Evolutionary conservation across 345 rosid species (phyloP).

Genomic region (Gossypium anomalum): DNA sequence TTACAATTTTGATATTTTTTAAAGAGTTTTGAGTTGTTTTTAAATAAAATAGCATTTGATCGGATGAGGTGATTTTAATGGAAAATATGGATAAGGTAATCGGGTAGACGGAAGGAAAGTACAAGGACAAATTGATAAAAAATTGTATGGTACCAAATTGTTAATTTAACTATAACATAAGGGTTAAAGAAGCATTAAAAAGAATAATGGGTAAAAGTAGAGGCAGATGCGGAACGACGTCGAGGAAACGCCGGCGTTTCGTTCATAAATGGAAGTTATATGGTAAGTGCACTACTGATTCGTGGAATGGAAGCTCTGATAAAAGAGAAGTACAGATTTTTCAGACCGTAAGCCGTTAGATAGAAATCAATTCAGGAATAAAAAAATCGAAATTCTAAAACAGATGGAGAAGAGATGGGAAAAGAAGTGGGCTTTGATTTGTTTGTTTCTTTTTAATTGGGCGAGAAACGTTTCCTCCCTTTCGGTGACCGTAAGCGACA

Average conservation of each 20-base stretch:
- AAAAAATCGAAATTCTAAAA: slow-evolving; percentile 19
- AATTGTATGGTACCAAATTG: too few relatives aligned
- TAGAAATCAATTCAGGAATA: background rate
- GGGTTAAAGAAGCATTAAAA: too few relatives aligned
- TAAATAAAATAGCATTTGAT: too few relatives aligned
- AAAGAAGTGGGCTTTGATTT: slow-evolving; percentile 31
- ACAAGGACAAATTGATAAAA: too few relatives aligned
- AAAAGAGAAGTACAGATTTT: background rate
- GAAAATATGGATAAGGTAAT: too few relatives aligned
- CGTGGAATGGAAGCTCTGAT: background rate
- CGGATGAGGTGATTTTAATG: too few relatives aligned
- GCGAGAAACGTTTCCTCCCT: slow-evolving; percentile 51
- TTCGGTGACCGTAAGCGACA: slow-evolving; percentile 82
- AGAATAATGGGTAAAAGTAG: background rate
- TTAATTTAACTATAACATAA: too few relatives aligned
- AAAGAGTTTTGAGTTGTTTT: too few relatives aligned
- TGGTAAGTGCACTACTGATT: background rate
- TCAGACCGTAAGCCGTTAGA: background rate
- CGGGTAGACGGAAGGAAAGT: too few relatives aligned
- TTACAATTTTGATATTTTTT: too few relatives aligned
- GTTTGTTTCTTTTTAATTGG: slow-evolving; percentile 36
- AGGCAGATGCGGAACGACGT: background rate
- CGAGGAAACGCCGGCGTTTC: background rate
- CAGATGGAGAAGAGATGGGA: slow-evolving; percentile 33
- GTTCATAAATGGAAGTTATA: background rate